Percentiles rank a stretch among this genome's conserved stretches.
phyloP scores from a whole-genome alignment of 169 alveolate species.

The Toxoplasma gondii region DNA sequence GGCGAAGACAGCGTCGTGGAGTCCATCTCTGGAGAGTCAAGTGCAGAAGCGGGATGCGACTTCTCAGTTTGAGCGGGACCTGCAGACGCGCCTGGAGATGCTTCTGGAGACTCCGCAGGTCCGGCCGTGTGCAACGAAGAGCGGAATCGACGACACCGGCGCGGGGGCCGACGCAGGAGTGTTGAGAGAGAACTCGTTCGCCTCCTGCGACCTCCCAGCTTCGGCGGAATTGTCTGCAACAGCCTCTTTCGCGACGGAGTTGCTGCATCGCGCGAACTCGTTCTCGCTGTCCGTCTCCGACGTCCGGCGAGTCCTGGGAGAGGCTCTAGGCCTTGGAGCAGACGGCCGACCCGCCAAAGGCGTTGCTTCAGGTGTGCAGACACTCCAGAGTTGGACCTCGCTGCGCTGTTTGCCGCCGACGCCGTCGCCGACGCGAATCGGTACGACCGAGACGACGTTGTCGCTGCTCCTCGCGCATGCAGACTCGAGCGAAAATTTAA shows the following conservation, averaged over 20 bases:
- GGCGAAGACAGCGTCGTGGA: neutral
- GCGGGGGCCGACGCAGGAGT: neutral
- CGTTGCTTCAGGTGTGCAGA: neutral
- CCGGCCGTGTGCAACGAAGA: neutral
- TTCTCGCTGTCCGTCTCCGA: neutral
- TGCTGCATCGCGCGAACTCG: conserved; percentile 17
- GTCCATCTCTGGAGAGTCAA: neutral
- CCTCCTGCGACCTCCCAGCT: neutral
- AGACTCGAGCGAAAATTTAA: neutral
- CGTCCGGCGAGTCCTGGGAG: neutral
- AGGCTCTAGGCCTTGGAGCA: neutral
- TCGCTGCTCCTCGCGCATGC: neutral
- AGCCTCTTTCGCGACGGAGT: neutral
- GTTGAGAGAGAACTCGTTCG: neutral
- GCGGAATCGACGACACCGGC: neutral
- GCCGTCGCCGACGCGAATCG: neutral
- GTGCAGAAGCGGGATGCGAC: neutral
- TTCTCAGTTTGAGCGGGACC: neutral
- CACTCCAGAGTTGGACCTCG: neutral
- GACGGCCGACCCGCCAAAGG: neutral
- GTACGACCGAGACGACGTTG: neutral
- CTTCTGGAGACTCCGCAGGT: neutral
- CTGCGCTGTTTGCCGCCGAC: neutral
- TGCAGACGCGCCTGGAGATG: neutral
- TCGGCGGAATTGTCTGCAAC: neutral